phyloP scores from a whole-genome alignment of 257 asterid species.

The Solanum sejunctum region DNA sequence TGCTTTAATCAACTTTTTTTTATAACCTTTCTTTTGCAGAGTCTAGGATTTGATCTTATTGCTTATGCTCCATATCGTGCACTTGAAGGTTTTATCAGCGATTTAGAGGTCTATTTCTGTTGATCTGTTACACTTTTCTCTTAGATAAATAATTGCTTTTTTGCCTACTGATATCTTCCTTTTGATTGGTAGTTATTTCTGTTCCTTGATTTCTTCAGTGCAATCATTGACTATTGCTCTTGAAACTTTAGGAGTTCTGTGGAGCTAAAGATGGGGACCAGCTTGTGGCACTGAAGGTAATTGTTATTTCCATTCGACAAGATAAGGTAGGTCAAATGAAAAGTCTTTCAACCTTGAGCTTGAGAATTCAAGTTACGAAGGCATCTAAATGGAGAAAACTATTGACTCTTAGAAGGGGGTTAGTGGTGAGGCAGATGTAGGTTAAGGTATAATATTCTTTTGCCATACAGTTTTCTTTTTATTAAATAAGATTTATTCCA shows the following conservation, averaged over 20 bases:
- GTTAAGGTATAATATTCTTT: background rate
- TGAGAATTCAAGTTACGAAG: background rate
- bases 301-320: background rate
- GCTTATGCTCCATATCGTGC: conserved; percentile 96
- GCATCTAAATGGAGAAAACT: background rate
- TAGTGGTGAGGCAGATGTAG: background rate
- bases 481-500: background rate
- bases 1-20: background rate
- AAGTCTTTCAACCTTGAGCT: background rate
- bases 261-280: conserved; percentile 26
- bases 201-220: background rate
- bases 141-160: background rate
- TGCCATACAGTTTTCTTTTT: background rate
- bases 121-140: background rate
- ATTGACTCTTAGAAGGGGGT: background rate
- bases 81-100: conserved; percentile 66
- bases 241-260: conserved; percentile 44
- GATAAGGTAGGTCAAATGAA: background rate
- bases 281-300: conserved; percentile 48
- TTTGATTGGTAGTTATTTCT: background rate
- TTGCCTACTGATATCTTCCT: background rate
- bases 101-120: conserved; percentile 47
- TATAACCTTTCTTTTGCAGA: conserved; percentile 38
- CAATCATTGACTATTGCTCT: conserved; percentile 5
- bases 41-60: conserved; percentile 88